phyloP scores from a whole-genome alignment of 495 filamentous ascomycete genomes.

The Aspergillus indologenus region DNA sequence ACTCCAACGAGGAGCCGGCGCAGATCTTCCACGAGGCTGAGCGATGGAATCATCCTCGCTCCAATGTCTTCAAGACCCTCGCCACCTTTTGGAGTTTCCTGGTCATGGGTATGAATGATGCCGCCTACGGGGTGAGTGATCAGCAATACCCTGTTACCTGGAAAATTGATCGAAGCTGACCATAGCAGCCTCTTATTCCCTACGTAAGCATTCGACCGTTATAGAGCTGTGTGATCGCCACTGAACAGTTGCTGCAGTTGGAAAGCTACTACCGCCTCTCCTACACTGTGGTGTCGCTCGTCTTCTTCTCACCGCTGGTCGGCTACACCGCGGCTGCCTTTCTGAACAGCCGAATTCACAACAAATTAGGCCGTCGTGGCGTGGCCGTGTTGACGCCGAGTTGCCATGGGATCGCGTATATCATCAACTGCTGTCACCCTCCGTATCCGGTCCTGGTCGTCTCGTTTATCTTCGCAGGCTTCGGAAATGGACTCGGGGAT shows the following conservation, averaged over 20 bases:
- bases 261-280: slow-evolving; percentile 56
- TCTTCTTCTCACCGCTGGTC: slow-evolving; percentile 60
- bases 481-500: slow-evolving; percentile 63
- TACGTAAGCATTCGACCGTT: slow-evolving; percentile 29
- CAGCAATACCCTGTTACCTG: slow-evolving; percentile 6
- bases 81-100: slow-evolving; percentile 72
- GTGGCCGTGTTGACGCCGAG: slow-evolving; percentile 64
- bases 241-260: slow-evolving; percentile 37
- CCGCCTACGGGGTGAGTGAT: slow-evolving; percentile 66
- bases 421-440: slow-evolving; percentile 57
- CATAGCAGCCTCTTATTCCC: slow-evolving; percentile 58
- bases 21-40: slow-evolving; percentile 3
- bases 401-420: slow-evolving; percentile 62
- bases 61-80: slow-evolving; percentile 62
- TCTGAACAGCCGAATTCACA: slow-evolving; percentile 57
- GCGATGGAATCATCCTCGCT: slow-evolving; percentile 66
- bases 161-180: not conserved
- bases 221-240: not conserved
- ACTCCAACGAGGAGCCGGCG: not conserved
- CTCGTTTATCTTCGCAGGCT: slow-evolving; percentile 56
- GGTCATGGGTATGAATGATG: slow-evolving; percentile 80
- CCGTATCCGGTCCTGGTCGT: slow-evolving; percentile 58
- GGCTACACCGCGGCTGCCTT: slow-evolving; percentile 57
- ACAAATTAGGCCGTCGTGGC: slow-evolving; percentile 66
- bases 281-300: slow-evolving; percentile 59